Base-by-base conservation (phyloP, 257 asterid species). In the Jacaranda mimosifolia region DNA sequence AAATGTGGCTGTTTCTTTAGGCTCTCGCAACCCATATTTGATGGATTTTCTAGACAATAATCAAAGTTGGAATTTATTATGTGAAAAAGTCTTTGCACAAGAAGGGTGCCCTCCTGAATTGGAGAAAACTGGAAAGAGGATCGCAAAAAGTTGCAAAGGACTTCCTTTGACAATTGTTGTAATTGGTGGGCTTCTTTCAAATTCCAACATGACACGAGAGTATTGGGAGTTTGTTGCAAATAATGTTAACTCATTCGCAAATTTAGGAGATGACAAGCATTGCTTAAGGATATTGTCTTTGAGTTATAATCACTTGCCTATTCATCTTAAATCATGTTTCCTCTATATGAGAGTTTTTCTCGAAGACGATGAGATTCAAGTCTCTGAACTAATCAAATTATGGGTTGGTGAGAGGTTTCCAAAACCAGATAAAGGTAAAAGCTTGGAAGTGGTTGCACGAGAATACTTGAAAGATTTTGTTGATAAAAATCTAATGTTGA, bases 361-460 rank as follows among this genome's bases (percentile, higher is more conserved):
- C 3, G 76, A 70, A 52, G 76, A 53, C 5, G 3, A n/a, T 0
- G 17, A 52, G 1, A 42, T 70, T 17, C 3, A 7, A 15, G 38
- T 35, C 4, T 3, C 36, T 0, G 1, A 52, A 17, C 48, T 70
- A 15, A 12, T 38, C 49, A 70, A 53, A 4, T 35, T 38, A 45
- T 70, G 76, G 76, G 76, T 42, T 83, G n/a, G 67, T 46, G 77
- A 74, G 60, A 77, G 65, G 51, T 53, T 70, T n/a, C 0, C 53
- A 15, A 70, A 66, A 12, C 18, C 26, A 36, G 6, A 1, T 7
- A 42, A 14, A 35, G 32, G 4, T 35, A 67, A 83, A 15, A 49
- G 19, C 77, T 58, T 76, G 52, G 87, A 83, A 74, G 82, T 76
- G 65, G 64, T 60, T 15, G 76, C 48, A 11, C 9, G 6, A 1